phyloP scores from a whole-genome alignment of 2,329 filamentous ascomycete species.

The Shiraia bambusicola region DNA sequence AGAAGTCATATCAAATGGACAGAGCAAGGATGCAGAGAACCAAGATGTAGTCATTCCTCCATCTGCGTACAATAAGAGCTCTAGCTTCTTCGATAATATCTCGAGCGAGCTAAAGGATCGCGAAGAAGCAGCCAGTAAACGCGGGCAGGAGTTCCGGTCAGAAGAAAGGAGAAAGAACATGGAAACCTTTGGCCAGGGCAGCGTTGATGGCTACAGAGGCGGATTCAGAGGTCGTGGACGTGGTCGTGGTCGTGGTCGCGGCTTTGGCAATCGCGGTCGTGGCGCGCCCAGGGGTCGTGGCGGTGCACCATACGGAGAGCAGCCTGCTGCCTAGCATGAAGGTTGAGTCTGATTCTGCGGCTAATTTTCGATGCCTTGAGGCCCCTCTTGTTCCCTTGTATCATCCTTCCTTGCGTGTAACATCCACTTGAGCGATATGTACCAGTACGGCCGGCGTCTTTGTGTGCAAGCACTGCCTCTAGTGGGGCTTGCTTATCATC shows the following conservation, averaged over 20 bases:
- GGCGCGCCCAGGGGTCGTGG: conserved; percentile 39
- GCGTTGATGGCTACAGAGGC: conserved; percentile 79
- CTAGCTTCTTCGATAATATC: conserved; percentile 97
- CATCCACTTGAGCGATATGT: conserved; percentile 18
- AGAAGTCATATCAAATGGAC: conserved; percentile 41
- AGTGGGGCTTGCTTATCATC: too few relatives aligned
- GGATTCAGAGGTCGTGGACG: conserved; percentile 79
- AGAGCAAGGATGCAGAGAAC: conserved; percentile 42
- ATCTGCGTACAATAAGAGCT: conserved; percentile 78
- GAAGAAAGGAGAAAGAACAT: conserved; percentile 96
- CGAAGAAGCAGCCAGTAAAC: conserved; percentile 65
- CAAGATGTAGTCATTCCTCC: conserved; percentile 51
- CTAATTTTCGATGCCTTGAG: background rate
- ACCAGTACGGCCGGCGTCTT: conserved; percentile 11
- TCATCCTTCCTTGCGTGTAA: conserved; percentile 4
- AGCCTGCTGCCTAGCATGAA: conserved; percentile 21
- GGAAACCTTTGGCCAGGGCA: conserved; percentile 96
- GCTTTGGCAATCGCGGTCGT: conserved; percentile 49
- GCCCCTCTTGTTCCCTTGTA: background rate
- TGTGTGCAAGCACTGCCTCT: background rate
- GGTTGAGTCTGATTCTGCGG: conserved; percentile 1
- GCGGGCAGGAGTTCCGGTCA: conserved; percentile 81
- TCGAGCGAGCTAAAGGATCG: conserved; percentile 91
- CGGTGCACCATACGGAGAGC: conserved; percentile 27
- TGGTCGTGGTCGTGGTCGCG: conserved; percentile 64